phyloP scores from a whole-genome alignment of 2,329 filamentous ascomycete species.

The Curvularia spicifera region DNA sequence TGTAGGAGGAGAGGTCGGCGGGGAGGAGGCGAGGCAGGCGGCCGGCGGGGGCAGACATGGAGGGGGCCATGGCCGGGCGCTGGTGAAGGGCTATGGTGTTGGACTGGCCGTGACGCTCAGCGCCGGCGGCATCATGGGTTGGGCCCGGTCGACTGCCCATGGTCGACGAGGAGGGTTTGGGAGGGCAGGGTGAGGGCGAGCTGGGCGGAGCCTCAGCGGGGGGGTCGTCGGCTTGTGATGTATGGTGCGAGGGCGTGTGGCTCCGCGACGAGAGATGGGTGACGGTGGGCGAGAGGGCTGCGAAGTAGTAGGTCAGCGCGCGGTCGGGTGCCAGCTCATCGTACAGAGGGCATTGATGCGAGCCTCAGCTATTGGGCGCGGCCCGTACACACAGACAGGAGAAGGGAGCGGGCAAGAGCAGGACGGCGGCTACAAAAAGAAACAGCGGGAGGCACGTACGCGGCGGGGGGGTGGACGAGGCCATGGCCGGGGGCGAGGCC shows the following conservation, averaged over 20 bases:
- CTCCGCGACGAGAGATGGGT: conserved; percentile 61
- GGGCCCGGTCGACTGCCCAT: conserved; percentile 49
- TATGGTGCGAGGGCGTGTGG: conserved; percentile 60
- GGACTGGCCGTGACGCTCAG: conserved; percentile 16
- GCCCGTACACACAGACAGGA: not conserved
- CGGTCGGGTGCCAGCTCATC: conserved; percentile 50
- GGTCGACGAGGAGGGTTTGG: conserved; percentile 31
- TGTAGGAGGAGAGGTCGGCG: conserved; percentile 70
- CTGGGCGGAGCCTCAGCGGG: conserved; percentile 59
- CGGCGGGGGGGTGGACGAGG: conserved; percentile 54
- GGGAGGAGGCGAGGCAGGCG: conserved; percentile 64
- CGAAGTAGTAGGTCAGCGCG: conserved; percentile 37
- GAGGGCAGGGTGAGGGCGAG: conserved; percentile 49
- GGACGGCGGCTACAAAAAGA: conserved; percentile 7
- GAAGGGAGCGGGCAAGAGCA: not conserved
- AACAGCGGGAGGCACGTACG: conserved; percentile 58
- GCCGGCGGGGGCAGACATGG: conserved; percentile 55
- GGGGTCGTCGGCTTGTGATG: conserved; percentile 57
- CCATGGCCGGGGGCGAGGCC: conserved; percentile 59
- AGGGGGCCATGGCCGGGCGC: conserved; percentile 49
- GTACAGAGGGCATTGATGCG: conserved; percentile 47
- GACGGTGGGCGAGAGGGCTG: conserved; percentile 61
- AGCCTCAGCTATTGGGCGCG: conserved; percentile 36
- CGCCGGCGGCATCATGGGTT: conserved; percentile 26
- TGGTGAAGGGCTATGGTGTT: conserved; percentile 12